Conservation (phyloP, 768 basidiomycete genomes). For the Russula brevipes region DNA sequence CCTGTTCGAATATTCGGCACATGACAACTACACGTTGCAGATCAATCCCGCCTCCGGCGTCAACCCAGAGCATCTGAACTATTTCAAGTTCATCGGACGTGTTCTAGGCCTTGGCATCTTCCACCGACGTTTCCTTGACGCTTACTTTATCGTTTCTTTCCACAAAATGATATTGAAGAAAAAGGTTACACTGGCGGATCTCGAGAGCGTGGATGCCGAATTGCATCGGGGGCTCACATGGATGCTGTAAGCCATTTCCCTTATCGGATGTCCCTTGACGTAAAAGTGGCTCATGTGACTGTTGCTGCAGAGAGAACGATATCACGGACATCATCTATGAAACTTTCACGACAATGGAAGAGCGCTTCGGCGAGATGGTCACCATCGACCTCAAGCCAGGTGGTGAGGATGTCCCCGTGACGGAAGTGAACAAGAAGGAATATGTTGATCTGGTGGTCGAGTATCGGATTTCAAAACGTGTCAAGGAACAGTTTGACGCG, state of each 20-base stretch:
- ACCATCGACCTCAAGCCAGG: conserved; percentile 92
- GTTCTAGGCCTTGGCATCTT: conserved; percentile 95
- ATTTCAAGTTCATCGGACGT: conserved; percentile 99
- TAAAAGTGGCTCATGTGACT: conserved; percentile 23
- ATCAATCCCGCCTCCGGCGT: conserved; percentile 98
- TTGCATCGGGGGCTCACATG: conserved; percentile 92
- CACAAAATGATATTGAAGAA: conserved; percentile 99
- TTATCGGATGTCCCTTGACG: conserved; percentile 11
- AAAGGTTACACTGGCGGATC: conserved; percentile 88
- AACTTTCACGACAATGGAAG: conserved; percentile 94
- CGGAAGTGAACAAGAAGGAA: conserved; percentile 98
- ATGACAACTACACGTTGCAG: conserved; percentile 99
- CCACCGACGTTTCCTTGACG: conserved; percentile 97
- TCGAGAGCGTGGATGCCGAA: conserved; percentile 96
- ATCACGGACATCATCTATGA: conserved; percentile 98
- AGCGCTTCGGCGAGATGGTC: conserved; percentile 97
- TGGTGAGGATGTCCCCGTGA: conserved; percentile 81
- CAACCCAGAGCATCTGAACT: conserved; percentile 98
- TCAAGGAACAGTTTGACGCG: conserved; percentile 97
- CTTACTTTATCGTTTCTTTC: conserved; percentile 98
- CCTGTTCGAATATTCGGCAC: conserved; percentile 98
- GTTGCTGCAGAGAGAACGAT: conserved; percentile 75
- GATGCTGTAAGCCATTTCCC: conserved; percentile 79
- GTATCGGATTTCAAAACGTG: conserved; percentile 94
- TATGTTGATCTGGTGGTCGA: conserved; percentile 93